phyloP scores from a whole-genome alignment of 1,139 yeast genomes.

The Arxiozyma slooffiae region DNA sequence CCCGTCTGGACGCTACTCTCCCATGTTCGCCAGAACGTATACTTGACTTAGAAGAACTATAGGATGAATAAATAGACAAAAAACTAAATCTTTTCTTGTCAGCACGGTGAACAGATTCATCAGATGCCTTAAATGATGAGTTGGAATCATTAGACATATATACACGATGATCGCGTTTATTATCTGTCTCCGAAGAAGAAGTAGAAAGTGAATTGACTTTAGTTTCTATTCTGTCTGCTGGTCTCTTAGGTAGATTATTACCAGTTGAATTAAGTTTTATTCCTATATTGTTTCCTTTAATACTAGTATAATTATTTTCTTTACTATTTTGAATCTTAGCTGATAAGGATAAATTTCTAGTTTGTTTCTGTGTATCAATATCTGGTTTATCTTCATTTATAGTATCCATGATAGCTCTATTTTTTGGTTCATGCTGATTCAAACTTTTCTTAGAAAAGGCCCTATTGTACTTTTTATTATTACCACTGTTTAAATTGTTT shows the following conservation, averaged over 20 bases:
- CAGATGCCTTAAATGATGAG: background rate
- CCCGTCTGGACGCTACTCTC: background rate
- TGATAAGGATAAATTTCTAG: background rate
- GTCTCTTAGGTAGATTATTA: background rate
- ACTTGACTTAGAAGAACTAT: conserved; percentile 18
- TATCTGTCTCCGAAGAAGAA: background rate
- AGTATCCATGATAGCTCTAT: background rate
- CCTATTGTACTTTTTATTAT: background rate
- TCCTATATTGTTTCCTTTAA: background rate
- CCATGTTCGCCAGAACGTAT: conserved; percentile 2
- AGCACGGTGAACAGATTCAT: background rate
- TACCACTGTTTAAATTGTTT: too few species aligned
- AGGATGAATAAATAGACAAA: conserved; percentile 23
- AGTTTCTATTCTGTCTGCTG: too few species aligned
- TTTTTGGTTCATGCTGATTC: conserved; percentile 3
- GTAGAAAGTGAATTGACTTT: background rate
- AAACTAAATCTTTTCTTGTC: conserved; percentile 19
- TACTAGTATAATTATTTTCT: background rate
- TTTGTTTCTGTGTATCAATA: background rate
- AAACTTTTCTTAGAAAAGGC: conserved; percentile 5
- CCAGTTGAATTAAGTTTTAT: background rate
- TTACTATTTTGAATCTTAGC: background rate
- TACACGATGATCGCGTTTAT: background rate
- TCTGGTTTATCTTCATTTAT: background rate
- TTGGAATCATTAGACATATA: background rate